Evolutionary conservation across 305 asterid species (phyloP), one percentile per base, ranked within the genome.

Genomic region (Fraxinus baroniana): DNA sequence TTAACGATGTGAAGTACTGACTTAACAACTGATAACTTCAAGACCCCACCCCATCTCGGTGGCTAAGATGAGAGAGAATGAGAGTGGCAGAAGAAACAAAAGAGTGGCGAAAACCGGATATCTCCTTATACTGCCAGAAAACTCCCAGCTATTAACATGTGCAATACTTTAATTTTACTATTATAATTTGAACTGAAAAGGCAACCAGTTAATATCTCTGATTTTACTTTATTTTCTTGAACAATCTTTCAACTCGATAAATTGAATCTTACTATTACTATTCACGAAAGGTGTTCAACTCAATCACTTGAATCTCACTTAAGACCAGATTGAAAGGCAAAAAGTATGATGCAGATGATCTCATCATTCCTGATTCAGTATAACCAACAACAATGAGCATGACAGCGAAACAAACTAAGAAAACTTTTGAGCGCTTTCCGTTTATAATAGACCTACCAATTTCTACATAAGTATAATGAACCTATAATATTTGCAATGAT

Each of bases 391-490:
- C 20, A 33, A 32, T 71, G 18, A 68, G 37, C 77, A 72, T 72
- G 46, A 72, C 26, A 72, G 26, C 24, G 68, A 72, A 32, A 72
- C 26, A 35, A 17, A 72, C 17, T 17, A 35, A 15, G 36, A 36
- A 44, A 33, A 71, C 24, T 24, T 72, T 33, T 7, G 13, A 72
- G 18, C 20, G 36, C 26, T 75, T 46, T 18, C 71, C 52, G 5
- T 72, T 57, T 22, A 57, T 71, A 71, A 52, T 32, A 22, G 66
- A 78, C 37, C 78, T 71, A 82, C 41, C 74, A 80, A 72, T 66
- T 66, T 75, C 80, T n/a, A 68, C n/a, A 49, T 33, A 60, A 78
- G 84, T n/a, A 74, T 62, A 83, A 72, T 6, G 46, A 81, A 79
- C 57, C 76, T 36, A 70, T 30, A 36, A 24, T 73, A 46, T 46